These are phyloP conservation scores for Fusarium ramigenum DNA, from an alignment of 2,329 filamentous ascomycete species.

Conservation along the genomic window DNA sequence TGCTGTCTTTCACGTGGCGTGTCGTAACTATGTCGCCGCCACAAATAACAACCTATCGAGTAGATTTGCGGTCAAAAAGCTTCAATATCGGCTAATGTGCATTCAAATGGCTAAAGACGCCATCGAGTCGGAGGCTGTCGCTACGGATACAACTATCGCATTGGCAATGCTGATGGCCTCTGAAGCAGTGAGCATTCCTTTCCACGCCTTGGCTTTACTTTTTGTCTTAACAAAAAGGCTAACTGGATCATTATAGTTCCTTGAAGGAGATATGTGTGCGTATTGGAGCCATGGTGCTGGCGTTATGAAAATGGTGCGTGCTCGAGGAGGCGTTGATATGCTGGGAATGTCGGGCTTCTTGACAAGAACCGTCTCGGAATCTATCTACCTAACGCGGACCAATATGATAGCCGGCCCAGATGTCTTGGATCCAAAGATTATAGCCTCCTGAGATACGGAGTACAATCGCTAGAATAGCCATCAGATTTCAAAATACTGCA, in stretches of 20 bases:
- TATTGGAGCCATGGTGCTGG: conserved; percentile 2
- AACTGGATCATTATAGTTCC: neutral
- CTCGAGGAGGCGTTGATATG: neutral
- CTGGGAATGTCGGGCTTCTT: conserved; percentile 17
- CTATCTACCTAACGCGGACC: neutral
- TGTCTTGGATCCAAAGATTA: neutral
- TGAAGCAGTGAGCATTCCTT: neutral
- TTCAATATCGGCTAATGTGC: conserved; percentile 7
- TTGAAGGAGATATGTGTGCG: conserved; percentile 9
- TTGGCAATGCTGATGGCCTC: conserved; percentile 13
- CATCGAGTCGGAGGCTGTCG: neutral
- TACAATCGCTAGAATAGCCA: neutral
- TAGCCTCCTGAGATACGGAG: neutral
- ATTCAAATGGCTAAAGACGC: conserved; percentile 12
- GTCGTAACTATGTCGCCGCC: conserved; percentile 22
- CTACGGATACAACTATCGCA: conserved; percentile 11
- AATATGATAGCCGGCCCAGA: neutral
- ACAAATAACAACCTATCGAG: conserved; percentile 8
- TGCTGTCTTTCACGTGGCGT: conserved; percentile 28
- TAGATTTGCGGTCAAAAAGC: neutral
- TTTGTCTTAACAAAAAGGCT: neutral
- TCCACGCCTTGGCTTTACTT: fast-evolving
- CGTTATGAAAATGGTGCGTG: conserved; percentile 16
- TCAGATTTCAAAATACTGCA: neutral
- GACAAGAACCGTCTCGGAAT: conserved; percentile 7